Base-by-base conservation (phyloP, 2,329 filamentous ascomycete species). In the Monosporascus cannonballus region DNA sequence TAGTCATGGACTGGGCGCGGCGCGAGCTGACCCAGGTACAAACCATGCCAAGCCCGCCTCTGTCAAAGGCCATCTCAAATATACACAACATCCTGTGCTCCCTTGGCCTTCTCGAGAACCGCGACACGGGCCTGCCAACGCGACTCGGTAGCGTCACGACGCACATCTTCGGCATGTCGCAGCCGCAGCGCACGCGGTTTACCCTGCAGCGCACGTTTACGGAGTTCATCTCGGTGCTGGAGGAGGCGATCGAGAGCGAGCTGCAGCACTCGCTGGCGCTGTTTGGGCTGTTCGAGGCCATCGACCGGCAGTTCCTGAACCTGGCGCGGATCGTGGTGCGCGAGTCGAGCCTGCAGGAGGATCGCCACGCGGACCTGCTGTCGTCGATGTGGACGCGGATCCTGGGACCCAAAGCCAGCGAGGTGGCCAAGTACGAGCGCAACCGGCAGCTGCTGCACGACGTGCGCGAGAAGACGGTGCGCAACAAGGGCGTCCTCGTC, bases 1-100 rank as follows among this genome's bases (percentile, higher is more conserved):
- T 94, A 55, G 90, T 95, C 49, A 96, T 97, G 91, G 90, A 96
- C 67, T 96, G 93, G 93, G 89, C 90, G 15, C 87, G 87, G 65
- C 85, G 91, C 59, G 91, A 96, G 69, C 81, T 97, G 15, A 78
- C 84, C 55, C 84, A 85, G 46, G 74, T 94, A 52, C 81, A 84
- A 56, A 76, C 77, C 22, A 73, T 80, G 20, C 82, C 84, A 6
- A 78, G 81, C 1, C 81, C 80, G 44, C 79, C 84, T 2, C 73
- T 95, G 22, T 82, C 86, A 18, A 83, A 84, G 14, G 81, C 87
- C 44, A 90, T 91, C 67, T 88, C 90, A 69, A 96, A 95, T 67
- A 75, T 96, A 47, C 89, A 96, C 75, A 85, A 81, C 61, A 72
- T 93, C 39, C 79, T 96, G 52, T 86, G 83, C 51, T 78, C 80